Percentiles rank a stretch among this genome's conserved stretches.
Conservation (phyloP, 2,329 filamentous ascomycete genomes). For the Cercospora beticola region DNA sequence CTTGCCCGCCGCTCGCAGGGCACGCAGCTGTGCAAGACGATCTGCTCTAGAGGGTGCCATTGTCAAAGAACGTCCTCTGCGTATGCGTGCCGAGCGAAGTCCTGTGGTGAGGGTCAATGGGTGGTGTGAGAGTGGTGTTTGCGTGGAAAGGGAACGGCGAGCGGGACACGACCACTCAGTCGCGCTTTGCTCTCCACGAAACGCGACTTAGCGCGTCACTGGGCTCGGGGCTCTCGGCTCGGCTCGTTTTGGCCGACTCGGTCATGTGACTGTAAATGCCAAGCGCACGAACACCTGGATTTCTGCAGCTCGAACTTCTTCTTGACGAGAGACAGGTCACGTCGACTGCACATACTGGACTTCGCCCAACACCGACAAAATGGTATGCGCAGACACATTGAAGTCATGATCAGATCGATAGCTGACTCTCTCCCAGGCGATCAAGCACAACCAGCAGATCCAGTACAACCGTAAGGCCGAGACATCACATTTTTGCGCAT, state of each 20-base stretch:
- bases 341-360: constrained; percentile 21
- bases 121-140: background rate
- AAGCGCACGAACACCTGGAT: constrained; percentile 9
- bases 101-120: background rate
- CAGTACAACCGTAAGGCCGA: constrained; percentile 70
- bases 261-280: background rate
- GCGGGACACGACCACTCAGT: constrained; percentile 13
- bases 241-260: background rate
- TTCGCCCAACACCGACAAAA: constrained; percentile 22
- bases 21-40: constrained; percentile 70
- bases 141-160: constrained; percentile 1
- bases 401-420: background rate
- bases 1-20: constrained; percentile 83
- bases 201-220: constrained; percentile 11
- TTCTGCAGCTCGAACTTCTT: constrained; percentile 13
- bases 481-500: background rate
- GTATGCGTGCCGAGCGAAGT: background rate
- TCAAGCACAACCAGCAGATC: constrained; percentile 99
- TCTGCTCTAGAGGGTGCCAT: constrained; percentile 39
- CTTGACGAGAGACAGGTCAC: constrained; percentile 22
- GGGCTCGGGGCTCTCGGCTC: background rate
- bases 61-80: constrained; percentile 3
- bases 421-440: constrained; percentile 51
- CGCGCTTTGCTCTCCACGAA: constrained; percentile 12
- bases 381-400: constrained; percentile 15